Evolutionary conservation across 208 protist genomes (phyloP), one percentile per base, ranked within the genome.

Genomic region (Trypanosoma boissoni): DNA sequence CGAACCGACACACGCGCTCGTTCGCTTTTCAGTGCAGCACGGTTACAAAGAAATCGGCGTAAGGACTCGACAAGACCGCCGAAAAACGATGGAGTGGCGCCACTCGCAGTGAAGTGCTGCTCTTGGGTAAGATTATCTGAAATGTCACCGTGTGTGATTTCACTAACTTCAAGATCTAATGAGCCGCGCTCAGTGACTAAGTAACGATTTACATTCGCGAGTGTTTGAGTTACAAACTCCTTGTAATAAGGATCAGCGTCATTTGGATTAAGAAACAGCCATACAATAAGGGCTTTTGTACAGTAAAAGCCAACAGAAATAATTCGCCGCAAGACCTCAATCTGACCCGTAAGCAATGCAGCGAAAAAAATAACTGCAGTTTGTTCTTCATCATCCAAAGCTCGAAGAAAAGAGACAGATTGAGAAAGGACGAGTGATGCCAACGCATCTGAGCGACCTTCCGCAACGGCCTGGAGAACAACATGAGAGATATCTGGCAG

Each of bases 401-500:
- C 86, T 23, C 72, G 72, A n/a, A 80, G 51, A 57, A 76, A 92
- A 14, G 82, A 86, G 21, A 78, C 75, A 44, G 80, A 86, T 9
- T 78, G 68, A 2, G 81, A 88, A 23, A 86, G 61, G 4, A 68
- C 61, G 27, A 89, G 72, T 49, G 84, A 78, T 24, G 81, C 56
- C 31, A 92, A 66, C 0, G 74, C 76, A 14, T 87, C 81, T 3
- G 48, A 37, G 3, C 80, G 67, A 0, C 86, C 86, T 50, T 92
- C 79, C 3, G 50, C 59, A 21, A 92, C 64, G n/a, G 81, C 75
- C 9, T 78, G 64, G 37, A 88, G 51, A 51, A 92, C 60, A 49
- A 92, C 86, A 16, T 83, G 76, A 3, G 74, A 71, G 9, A 92
- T 68, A 56, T 92, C 86, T 10, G 86, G 86, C n/a, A 89, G 68